phyloP scores from a whole-genome alignment of 1,139 yeast species.

The Saccharomyces uvarum region DNA sequence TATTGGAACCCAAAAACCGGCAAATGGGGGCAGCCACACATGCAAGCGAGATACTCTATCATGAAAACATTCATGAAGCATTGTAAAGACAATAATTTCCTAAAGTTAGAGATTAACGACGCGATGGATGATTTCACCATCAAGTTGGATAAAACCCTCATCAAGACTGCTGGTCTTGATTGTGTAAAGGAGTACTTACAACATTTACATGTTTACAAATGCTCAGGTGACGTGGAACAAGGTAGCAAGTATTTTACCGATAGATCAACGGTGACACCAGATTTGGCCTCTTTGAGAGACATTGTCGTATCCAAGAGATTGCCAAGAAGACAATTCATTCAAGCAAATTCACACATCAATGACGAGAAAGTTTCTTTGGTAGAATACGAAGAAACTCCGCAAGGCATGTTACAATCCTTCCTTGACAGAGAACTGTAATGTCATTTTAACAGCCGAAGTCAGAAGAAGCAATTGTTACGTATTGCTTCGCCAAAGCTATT shows the following conservation, averaged over 20 bases:
- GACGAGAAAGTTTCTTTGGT: conserved; percentile 44
- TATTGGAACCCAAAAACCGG: conserved; percentile 74
- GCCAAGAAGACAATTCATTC: conserved; percentile 79
- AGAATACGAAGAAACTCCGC: conserved; percentile 69
- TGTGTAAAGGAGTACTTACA: conserved; percentile 66
- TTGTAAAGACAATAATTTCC: conserved; percentile 48
- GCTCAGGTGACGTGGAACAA: conserved; percentile 59
- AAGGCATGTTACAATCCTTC: conserved; percentile 73
- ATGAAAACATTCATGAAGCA: conserved; percentile 68
- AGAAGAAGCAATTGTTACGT: background rate
- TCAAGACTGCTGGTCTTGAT: conserved; percentile 59
- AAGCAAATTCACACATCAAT: conserved; percentile 49
- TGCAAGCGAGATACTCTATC: conserved; percentile 86
- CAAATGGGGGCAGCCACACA: conserved; percentile 95
- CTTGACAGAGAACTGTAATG: conserved; percentile 44
- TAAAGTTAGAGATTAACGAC: conserved; percentile 38
- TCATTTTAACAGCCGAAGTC: background rate
- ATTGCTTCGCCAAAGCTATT: background rate
- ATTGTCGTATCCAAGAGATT: conserved; percentile 61
- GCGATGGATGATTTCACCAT: conserved; percentile 51
- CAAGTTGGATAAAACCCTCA: conserved; percentile 51
- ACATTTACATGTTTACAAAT: conserved; percentile 69
- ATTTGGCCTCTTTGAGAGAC: conserved; percentile 58
- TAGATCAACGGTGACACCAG: conserved; percentile 59
- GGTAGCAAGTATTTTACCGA: conserved; percentile 59